phyloP scores from a whole-genome alignment of 306 rosid species.

The Dalbergia oliveri region DNA sequence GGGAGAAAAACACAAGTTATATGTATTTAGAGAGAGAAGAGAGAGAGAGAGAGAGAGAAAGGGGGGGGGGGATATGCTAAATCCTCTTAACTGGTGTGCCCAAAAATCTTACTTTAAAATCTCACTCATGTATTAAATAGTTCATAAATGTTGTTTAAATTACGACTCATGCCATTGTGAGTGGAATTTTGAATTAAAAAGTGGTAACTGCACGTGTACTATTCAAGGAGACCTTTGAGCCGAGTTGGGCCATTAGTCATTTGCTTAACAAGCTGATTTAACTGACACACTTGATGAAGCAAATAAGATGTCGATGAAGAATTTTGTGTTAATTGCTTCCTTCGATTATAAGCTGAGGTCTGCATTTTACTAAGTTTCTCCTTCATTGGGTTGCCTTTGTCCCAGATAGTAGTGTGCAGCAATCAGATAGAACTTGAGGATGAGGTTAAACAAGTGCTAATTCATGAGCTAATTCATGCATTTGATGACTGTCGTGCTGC shows the following conservation, averaged over 20 bases:
- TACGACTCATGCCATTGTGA: too few relatives aligned
- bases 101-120: too few relatives aligned
- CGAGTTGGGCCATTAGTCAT: background rate
- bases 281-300: background rate
- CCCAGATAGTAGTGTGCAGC: slow-evolving; percentile 77
- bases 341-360: background rate
- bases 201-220: too few relatives aligned
- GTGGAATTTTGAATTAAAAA: too few relatives aligned
- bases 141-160: too few relatives aligned
- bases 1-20: too few relatives aligned
- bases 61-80: too few relatives aligned
- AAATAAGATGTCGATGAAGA: slow-evolving; percentile 7
- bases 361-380: slow-evolving; percentile 26
- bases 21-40: too few relatives aligned
- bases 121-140: too few relatives aligned
- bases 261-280: slow-evolving; percentile 9
- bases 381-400: slow-evolving; percentile 39
- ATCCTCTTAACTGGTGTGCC: too few relatives aligned
- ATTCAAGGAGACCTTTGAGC: slow-evolving; percentile 2
- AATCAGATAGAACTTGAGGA: slow-evolving; percentile 72
- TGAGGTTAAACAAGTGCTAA: slow-evolving; percentile 79
- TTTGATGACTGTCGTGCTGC: slow-evolving; percentile 86
- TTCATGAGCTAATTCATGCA: slow-evolving; percentile 91
- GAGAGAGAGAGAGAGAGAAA: too few relatives aligned
- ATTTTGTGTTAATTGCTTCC: background rate